Percentiles rank a stretch among this genome's conserved stretches.
These are phyloP conservation scores for Colletotrichum plurivorum DNA, from an alignment of 2,329 filamentous ascomycete species.

Conservation along the genomic window DNA sequence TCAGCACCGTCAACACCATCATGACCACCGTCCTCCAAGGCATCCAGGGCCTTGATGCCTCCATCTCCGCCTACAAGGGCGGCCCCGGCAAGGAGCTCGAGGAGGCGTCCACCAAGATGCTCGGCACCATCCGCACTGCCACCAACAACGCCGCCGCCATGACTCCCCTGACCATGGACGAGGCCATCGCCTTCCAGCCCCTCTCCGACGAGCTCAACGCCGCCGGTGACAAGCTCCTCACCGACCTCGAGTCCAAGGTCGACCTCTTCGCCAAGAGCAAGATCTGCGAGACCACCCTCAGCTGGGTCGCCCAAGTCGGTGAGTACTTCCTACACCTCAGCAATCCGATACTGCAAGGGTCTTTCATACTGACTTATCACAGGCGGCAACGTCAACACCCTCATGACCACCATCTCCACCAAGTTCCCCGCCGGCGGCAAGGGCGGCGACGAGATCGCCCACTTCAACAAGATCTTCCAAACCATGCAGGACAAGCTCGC, in stretches of 20 bases:
- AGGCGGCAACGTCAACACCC: constrained; percentile 38
- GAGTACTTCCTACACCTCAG: neutral
- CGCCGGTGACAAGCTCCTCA: constrained; percentile 37
- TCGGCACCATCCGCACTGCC: constrained; percentile 35
- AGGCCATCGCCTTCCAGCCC: constrained; percentile 40
- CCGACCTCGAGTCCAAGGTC: constrained; percentile 28
- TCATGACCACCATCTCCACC: constrained; percentile 38
- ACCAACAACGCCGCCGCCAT: constrained; percentile 34
- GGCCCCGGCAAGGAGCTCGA: constrained; percentile 30
- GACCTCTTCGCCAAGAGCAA: constrained; percentile 14
- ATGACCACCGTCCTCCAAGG: constrained; percentile 38
- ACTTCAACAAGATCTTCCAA: constrained; percentile 34
- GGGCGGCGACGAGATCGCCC: constrained; percentile 35
- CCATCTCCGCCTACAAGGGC: constrained; percentile 28
- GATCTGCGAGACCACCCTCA: constrained; percentile 28
- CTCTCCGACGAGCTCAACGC: constrained; percentile 38
- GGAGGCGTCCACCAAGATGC: constrained; percentile 24
- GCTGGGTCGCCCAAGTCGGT: constrained; percentile 37
- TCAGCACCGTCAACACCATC: constrained; percentile 37
- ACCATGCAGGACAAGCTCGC: constrained; percentile 31
- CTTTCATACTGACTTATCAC: neutral
- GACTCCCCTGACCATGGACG: constrained; percentile 32
- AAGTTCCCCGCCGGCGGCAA: constrained; percentile 40
- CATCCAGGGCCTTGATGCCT: constrained; percentile 21
- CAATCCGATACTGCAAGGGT: neutral